These are phyloP conservation scores for Trametes sanguinea DNA, from an alignment of 768 basidiomycete genomes.

Conservation along the genomic window DNA sequence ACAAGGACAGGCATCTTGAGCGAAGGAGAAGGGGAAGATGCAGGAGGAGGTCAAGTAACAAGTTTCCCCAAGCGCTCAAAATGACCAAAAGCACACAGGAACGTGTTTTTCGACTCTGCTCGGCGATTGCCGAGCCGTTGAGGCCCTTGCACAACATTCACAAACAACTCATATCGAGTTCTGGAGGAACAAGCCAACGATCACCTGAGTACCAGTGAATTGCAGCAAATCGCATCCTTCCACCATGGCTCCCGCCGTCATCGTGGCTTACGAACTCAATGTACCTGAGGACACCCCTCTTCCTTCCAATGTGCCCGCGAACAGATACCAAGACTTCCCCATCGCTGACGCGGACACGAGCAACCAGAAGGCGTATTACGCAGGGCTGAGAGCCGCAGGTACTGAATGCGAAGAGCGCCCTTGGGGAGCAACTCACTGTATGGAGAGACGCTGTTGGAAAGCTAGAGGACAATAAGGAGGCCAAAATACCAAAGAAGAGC, in stretches of 20 bases:
- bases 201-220: no score
- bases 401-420: slow-evolving; percentile 48
- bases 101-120: slow-evolving; percentile 15
- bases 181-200: slow-evolving; percentile 21
- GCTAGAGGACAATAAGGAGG: slow-evolving; percentile 62
- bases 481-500: slow-evolving; percentile 40
- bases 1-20: slow-evolving; percentile 52
- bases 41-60: neutral
- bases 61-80: neutral
- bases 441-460: slow-evolving; percentile 78
- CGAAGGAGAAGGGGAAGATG: slow-evolving; percentile 17
- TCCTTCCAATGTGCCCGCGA: slow-evolving; percentile 25
- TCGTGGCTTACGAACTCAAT: slow-evolving; percentile 46
- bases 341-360: slow-evolving; percentile 13
- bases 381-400: slow-evolving; percentile 50
- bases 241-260: slow-evolving; percentile 32
- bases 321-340: slow-evolving; percentile 31
- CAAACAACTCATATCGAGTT: slow-evolving; percentile 8
- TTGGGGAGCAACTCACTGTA: slow-evolving; percentile 69
- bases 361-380: slow-evolving; percentile 48
- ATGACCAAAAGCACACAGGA: neutral
- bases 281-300: slow-evolving; percentile 38
- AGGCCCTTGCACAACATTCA: slow-evolving; percentile 10
- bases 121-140: slow-evolving; percentile 27
- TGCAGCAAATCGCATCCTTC: neutral